Conservation (phyloP, 164 flowering plant species). For the Taxillus chinensis region DNA sequence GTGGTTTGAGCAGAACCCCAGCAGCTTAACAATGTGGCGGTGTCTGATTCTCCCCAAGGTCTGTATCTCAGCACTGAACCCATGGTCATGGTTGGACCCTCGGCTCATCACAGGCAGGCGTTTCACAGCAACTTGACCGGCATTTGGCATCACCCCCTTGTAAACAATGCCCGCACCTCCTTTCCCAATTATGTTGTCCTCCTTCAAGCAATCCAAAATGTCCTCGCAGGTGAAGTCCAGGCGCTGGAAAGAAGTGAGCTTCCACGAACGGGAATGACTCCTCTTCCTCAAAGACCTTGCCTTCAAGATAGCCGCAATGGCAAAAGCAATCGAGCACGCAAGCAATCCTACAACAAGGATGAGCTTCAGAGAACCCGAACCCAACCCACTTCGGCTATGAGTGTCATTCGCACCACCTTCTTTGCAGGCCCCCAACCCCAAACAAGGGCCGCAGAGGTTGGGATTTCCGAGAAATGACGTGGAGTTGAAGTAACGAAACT, state of each 20-base stretch:
- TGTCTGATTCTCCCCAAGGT: constrained; percentile 87
- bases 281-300: constrained; percentile 84
- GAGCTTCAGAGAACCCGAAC: constrained; percentile 74
- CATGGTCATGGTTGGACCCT: constrained; percentile 90
- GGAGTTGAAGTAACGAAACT: constrained; percentile 88
- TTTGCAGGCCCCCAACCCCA: constrained; percentile 58
- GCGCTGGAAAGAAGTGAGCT: constrained; percentile 89
- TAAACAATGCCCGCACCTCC: constrained; percentile 98
- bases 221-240: constrained; percentile 85
- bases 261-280: constrained; percentile 72
- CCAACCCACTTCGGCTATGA: constrained; percentile 37
- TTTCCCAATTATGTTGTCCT: constrained; percentile 93
- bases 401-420: constrained; percentile 36
- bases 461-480: constrained; percentile 87
- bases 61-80: constrained; percentile 95
- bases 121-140: constrained; percentile 81
- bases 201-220: constrained; percentile 75
- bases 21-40: constrained; percentile 79
- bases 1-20: constrained; percentile 93
- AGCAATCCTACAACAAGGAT: constrained; percentile 85
- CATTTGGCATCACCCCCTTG: constrained; percentile 80
- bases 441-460: constrained; percentile 76
- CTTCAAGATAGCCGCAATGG: constrained; percentile 76
- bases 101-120: constrained; percentile 83
- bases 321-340: constrained; percentile 81